phyloP scores from a whole-genome alignment of 2,329 filamentous ascomycete genomes.

The Sporothrix brasiliensis region DNA sequence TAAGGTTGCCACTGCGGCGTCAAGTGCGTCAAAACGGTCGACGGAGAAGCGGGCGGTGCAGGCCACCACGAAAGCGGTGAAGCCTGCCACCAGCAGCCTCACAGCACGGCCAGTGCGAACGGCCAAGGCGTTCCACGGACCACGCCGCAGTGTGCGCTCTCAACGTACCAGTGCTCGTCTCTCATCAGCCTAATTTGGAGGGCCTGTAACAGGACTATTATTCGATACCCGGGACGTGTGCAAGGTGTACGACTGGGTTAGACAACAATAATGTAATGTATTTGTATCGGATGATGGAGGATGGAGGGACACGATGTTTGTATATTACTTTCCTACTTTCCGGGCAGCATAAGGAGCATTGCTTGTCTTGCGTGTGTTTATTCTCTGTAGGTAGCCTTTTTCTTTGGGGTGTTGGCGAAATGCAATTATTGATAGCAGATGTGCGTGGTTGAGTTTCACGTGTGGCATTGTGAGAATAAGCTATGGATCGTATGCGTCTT shows the following conservation, averaged over 20 bases:
- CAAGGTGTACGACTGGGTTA: too few relatives aligned
- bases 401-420: neutral
- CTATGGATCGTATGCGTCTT: too few relatives aligned
- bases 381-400: conserved; percentile 1
- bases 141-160: conserved; percentile 27
- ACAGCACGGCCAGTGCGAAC: conserved; percentile 11
- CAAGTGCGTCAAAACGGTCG: neutral
- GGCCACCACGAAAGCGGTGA: too few relatives aligned
- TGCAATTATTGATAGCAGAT: neutral
- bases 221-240: neutral
- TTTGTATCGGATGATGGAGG: neutral
- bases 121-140: conserved; percentile 25
- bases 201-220: neutral
- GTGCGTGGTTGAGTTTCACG: neutral
- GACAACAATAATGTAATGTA: conserved; percentile 3
- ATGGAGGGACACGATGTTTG: neutral
- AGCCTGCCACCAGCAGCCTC: neutral
- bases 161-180: conserved; percentile 21
- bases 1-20: neutral
- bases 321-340: neutral
- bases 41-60: too few relatives aligned
- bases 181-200: neutral
- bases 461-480: too few relatives aligned
- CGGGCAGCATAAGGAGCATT: conserved; percentile 16
- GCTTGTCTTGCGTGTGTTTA: neutral